Conservation (phyloP, 306 rosid genomes). For the Macrotyloma uniflorum region DNA sequence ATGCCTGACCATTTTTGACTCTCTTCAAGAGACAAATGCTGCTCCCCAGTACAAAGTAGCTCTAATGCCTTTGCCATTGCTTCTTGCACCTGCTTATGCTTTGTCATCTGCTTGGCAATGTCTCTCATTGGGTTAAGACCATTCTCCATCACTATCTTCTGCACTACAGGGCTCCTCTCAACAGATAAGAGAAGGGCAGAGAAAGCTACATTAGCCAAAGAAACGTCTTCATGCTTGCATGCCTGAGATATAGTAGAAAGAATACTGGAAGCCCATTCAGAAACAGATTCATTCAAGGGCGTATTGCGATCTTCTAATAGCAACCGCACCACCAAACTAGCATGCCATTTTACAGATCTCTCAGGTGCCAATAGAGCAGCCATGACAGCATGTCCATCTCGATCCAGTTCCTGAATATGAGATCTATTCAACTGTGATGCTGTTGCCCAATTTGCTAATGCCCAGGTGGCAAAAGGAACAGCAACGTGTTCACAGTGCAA, state of each 20-base stretch:
- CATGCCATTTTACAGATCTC: slow-evolving; percentile 99
- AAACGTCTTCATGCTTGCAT: slow-evolving; percentile 76
- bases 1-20: slow-evolving; percentile 93
- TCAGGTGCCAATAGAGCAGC: slow-evolving; percentile 92
- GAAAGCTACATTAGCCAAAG: slow-evolving; percentile 78
- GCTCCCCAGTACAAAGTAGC: slow-evolving; percentile 65
- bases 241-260: slow-evolving; percentile 89
- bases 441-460: slow-evolving; percentile 92
- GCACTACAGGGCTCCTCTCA: slow-evolving; percentile 73
- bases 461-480: slow-evolving; percentile 99
- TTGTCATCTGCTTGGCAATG: slow-evolving; percentile 64
- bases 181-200: slow-evolving; percentile 87
- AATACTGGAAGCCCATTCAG: slow-evolving; percentile 91
- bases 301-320: slow-evolving; percentile 75
- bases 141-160: slow-evolving; percentile 76
- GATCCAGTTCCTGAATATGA: slow-evolving; percentile 81
- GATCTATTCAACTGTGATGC: slow-evolving; percentile 77
- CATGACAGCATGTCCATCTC: slow-evolving; percentile 87
- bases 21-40: slow-evolving; percentile 82
- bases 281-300: slow-evolving; percentile 76
- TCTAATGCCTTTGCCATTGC: slow-evolving; percentile 80
- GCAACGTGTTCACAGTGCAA: slow-evolving; percentile 93
- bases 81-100: slow-evolving; percentile 80
- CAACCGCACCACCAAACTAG: slow-evolving; percentile 77
- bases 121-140: slow-evolving; percentile 90